Evolutionary conservation across 768 basidiomycete species (phyloP).

Genomic region (Boletus pseudopeckii): DNA sequence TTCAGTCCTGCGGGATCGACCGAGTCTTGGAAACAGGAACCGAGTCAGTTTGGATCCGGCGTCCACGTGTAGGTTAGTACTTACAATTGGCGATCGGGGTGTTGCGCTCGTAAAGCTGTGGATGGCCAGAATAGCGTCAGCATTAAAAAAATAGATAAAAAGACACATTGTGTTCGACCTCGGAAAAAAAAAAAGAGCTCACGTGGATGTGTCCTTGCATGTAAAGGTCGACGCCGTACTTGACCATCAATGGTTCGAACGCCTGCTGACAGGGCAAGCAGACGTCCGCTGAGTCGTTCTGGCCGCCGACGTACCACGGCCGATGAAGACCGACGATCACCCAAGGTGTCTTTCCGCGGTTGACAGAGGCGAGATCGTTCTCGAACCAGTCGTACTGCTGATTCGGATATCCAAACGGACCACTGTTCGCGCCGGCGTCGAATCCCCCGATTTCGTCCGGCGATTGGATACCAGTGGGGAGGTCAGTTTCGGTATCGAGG

Average conservation of each 20-base stretch:
- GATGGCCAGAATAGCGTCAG: background rate
- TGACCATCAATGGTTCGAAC: constrained; percentile 30
- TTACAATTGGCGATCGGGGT: constrained; percentile 23
- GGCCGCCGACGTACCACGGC: constrained; percentile 22
- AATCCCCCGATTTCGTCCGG: constrained; percentile 23
- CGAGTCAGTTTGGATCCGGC: too few species aligned
- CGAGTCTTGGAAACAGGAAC: constrained; percentile 3
- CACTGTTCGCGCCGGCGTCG: constrained; percentile 19
- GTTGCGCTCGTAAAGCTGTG: constrained; percentile 26
- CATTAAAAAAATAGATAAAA: too few species aligned
- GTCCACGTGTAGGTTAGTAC: background rate
- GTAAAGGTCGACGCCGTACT: constrained; percentile 30
- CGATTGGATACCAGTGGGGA: constrained; percentile 24
- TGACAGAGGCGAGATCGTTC: constrained; percentile 20
- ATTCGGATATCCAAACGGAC: constrained; percentile 28
- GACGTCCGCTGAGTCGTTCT: constrained; percentile 6
- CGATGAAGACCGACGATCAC: constrained; percentile 27
- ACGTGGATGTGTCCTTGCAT: constrained; percentile 30
- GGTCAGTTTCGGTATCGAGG: constrained; percentile 24
- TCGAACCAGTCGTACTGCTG: constrained; percentile 29
- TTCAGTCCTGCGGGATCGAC: constrained; percentile 24
- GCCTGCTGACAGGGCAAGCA: constrained; percentile 24
- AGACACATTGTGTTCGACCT: too few species aligned
- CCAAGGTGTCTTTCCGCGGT: constrained; percentile 27
- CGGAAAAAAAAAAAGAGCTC: background rate